These are phyloP conservation scores for Bathelium albidoporum DNA, from an alignment of 495 filamentous ascomycete species.

Conservation along the genomic window DNA sequence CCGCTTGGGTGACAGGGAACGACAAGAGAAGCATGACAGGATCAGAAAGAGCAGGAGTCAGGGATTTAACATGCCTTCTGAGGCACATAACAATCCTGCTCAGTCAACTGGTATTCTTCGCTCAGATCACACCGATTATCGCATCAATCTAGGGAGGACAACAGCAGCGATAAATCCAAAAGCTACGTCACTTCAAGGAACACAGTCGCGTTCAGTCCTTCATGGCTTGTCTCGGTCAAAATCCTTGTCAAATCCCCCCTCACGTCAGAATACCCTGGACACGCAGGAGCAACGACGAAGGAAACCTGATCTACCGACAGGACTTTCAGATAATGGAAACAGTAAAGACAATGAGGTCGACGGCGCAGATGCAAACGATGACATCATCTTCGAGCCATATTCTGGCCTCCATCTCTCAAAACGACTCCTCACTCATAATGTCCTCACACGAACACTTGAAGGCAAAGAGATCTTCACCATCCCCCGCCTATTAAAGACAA, in stretches of 20 bases:
- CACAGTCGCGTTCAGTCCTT: neutral
- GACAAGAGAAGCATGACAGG: slow-evolving; percentile 43
- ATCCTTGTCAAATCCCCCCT: neutral
- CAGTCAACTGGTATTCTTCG: neutral
- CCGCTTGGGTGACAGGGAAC: slow-evolving; percentile 42
- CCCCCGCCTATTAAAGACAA: slow-evolving; percentile 67
- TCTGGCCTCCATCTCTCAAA: slow-evolving; percentile 76
- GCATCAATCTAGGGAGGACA: neutral
- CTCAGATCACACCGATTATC: neutral
- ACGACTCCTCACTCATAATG: slow-evolving; percentile 73
- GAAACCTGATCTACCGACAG: neutral
- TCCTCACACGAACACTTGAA: slow-evolving; percentile 60
- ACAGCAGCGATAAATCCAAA: neutral
- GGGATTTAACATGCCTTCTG: slow-evolving; percentile 50
- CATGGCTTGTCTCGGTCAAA: neutral
- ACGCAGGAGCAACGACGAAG: neutral
- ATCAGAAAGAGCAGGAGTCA: slow-evolving; percentile 52
- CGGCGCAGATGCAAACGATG: neutral
- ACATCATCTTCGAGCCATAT: slow-evolving; percentile 61
- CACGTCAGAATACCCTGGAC: neutral
- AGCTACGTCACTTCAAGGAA: neutral
- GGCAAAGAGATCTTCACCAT: slow-evolving; percentile 68
- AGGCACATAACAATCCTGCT: neutral
- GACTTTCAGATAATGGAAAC: neutral
- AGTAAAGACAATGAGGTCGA: neutral